Conservation (phyloP, 768 basidiomycete species). For the Boletus vinaceobasis region DNA sequence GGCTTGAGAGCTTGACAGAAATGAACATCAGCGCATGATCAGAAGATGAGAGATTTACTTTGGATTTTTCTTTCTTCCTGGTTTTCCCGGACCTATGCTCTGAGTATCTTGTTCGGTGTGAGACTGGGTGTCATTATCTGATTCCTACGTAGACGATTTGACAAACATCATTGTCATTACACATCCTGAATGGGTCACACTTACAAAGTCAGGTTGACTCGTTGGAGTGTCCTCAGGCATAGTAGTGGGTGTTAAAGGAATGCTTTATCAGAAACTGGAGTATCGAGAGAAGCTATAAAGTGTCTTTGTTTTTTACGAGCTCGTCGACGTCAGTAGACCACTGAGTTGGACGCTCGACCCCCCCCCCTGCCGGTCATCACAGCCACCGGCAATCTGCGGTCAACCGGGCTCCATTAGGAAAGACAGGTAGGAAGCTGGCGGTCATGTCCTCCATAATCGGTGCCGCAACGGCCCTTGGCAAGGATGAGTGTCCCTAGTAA, state of each 20-base stretch:
- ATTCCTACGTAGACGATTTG: conserved; percentile 43
- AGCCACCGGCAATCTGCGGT: conserved; percentile 4
- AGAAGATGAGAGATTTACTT: conserved; percentile 48
- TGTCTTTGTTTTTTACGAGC: background rate
- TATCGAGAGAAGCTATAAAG: background rate
- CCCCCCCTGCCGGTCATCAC: conserved; percentile 1
- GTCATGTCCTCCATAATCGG: too few species aligned
- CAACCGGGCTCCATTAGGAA: background rate
- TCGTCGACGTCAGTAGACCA: background rate
- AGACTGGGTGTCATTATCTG: conserved; percentile 69
- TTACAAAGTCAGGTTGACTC: conserved; percentile 54
- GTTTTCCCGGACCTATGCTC: conserved; percentile 26
- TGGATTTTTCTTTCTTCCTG: conserved; percentile 87
- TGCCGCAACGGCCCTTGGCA: too few species aligned
- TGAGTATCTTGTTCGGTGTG: conserved; percentile 26
- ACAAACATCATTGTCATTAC: conserved; percentile 9
- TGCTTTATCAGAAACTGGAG: conserved; percentile 28
- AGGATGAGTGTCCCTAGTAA: too few species aligned
- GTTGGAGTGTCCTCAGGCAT: conserved; percentile 56
- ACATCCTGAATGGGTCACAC: conserved; percentile 13
- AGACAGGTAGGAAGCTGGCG: too few species aligned
- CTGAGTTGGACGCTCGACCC: conserved; percentile 6
- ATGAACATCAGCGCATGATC: conserved; percentile 14
- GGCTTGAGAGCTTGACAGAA: conserved; percentile 67
- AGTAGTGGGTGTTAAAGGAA: conserved; percentile 16